Evolutionary conservation across 208 protist species (phyloP), one percentile per base, ranked within the genome.

Genomic region (Borovskyia barvae): DNA sequence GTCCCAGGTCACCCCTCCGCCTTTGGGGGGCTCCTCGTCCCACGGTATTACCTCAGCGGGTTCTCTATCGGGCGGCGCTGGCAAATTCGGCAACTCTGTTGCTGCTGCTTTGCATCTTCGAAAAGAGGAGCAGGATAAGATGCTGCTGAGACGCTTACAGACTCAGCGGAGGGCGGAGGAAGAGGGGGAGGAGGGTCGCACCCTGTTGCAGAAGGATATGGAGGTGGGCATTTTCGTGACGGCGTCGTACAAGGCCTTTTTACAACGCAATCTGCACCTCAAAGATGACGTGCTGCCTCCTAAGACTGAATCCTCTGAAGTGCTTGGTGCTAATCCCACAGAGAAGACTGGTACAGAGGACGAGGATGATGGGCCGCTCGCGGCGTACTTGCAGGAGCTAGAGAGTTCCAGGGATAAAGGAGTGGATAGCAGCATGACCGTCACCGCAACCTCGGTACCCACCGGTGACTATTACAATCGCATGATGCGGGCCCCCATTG

Each of bases 181-280:
- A 7, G 54, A 72, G 15, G 51, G 68, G 19, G 29, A 43, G n/a
- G 72, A 69, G 5, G 66, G 71, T 9, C 28, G 32, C 3, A 55
- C 64, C 7, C 54, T 86, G 1, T 64, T 78, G 11, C 53, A 81
- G 57, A 88, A 86, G 59, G 85, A 92, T 37, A 8, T 74, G 45
- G 72, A 88, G 7, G 81, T 92, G 22, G 85, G 85, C 40, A 75
- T 88, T 2, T 92, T 92, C 53, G 71, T 92, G 9, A 92, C 85
- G 8, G 53, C 77, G 0, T 53, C 77, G 30, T 92, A 92, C 64
- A 58, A 76, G 32, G 66, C 66, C 12, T 47, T 80, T 12, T 64
- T 88, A 39, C 67, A 68, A 42, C 65, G 72, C 41, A 79, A 82
- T 47, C 55, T 50, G 17, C 63, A 67, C 28, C 30, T 41, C 3